These are phyloP conservation scores for Chalara sp. DNA, from an alignment of 2,329 filamentous ascomycete genomes.

Conservation along the genomic window DNA sequence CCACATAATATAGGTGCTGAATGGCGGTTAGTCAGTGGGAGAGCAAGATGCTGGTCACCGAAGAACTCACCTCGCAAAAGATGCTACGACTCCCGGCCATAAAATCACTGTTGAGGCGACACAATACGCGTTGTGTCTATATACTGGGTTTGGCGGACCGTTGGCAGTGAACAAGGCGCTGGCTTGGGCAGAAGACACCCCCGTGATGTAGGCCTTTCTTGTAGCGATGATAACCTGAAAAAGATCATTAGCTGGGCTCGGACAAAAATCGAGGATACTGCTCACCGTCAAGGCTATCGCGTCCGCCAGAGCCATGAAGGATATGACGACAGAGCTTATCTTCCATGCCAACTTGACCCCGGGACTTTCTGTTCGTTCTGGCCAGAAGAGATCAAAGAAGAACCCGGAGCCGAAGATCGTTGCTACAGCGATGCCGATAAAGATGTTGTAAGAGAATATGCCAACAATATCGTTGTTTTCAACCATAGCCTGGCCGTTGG, in stretches of 20 bases:
- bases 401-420: conserved; percentile 52
- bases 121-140: conserved; percentile 41
- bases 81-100: conserved; percentile 44
- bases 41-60: background rate
- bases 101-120: conserved; percentile 44
- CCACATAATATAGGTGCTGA: conserved; percentile 29
- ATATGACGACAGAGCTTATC: conserved; percentile 41
- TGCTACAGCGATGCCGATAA: conserved; percentile 48
- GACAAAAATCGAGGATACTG: background rate
- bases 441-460: conserved; percentile 50
- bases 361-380: conserved; percentile 41
- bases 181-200: conserved; percentile 24
- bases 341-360: conserved; percentile 48
- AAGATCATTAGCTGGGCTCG: background rate
- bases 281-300: conserved; percentile 40
- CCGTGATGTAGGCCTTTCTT: conserved; percentile 37
- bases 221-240: conserved; percentile 38
- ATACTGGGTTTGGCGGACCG: conserved; percentile 32
- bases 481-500: conserved; percentile 31
- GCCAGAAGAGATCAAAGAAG: conserved; percentile 58
- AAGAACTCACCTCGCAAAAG: conserved; percentile 35
- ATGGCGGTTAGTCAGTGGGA: background rate
- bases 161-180: conserved; percentile 24
- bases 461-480: conserved; percentile 51
- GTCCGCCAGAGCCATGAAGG: conserved; percentile 38